Evolutionary conservation across 768 basidiomycete species (phyloP), one percentile per base, ranked within the genome.

Genomic region (Tylopilus felleus): DNA sequence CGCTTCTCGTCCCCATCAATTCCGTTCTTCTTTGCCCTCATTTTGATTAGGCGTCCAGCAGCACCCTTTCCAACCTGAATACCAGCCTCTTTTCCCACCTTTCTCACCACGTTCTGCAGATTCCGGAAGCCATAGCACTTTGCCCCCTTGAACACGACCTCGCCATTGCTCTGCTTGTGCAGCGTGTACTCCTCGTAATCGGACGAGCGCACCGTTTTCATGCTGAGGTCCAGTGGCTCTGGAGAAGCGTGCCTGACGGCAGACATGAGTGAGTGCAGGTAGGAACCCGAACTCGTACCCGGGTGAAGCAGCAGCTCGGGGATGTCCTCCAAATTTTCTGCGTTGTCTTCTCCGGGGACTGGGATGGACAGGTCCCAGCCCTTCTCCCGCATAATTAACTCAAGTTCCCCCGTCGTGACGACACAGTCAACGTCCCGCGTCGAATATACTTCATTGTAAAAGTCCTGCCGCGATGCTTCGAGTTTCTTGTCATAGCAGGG

Each of bases 401-500:
- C 88, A 40, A 98, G 79, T 69, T 98, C 97, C 29, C 93, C 96
- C 0, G 97, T 98, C 13, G 97, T 98, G 58, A 98, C 82, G 23
- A 99, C 97, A 67, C 95, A 97, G 71, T 98, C 97, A 42, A 98
- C 92, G 61, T 98, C 96, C 51, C 95, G 78, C 10, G 93, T 93
- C 36, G 86, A 77, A 70, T 92, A 88, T 2, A 81, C 60, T 8
- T 88, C 85, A 57, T 86, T 84, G 66, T 92, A 93, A 66, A 98
- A 99, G 66, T 99, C 95, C 44, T 85, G 82, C 25, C 97, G 81
- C 9, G 95, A 98, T 0, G 97, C 97, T 72, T 99, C 97, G 16
- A 99, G 84, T 67, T 99, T 99, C 74, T 98, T 98, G 79, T 99
- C 97, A 72, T 98, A 98, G 71, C 97, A 99, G 0, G 97, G 96